Conservation (phyloP, 495 filamentous ascomycete species). For the Penicillium longicatenatum region DNA sequence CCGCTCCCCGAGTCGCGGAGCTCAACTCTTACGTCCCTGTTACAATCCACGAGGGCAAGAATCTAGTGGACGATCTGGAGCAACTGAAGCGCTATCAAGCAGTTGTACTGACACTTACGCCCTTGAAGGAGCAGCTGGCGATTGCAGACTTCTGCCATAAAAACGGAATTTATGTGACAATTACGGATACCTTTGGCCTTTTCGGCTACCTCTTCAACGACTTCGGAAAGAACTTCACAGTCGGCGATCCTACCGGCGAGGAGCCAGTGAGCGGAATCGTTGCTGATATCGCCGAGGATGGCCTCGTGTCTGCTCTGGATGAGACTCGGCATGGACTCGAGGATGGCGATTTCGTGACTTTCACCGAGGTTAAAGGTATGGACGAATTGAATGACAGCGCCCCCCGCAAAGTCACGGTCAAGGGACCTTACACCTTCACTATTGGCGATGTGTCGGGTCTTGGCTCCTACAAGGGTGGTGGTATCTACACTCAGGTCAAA, state of each 20-base stretch:
- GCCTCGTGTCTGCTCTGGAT: slow-evolving; percentile 90
- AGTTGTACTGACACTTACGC: slow-evolving; percentile 83
- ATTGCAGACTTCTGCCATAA: slow-evolving; percentile 92
- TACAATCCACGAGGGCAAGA: slow-evolving; percentile 65
- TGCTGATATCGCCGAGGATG: slow-evolving; percentile 82
- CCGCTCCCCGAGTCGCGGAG: slow-evolving; percentile 86
- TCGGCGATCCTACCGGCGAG: slow-evolving; percentile 90
- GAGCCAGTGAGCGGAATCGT: slow-evolving; percentile 86
- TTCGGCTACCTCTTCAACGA: slow-evolving; percentile 98
- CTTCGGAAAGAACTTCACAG: slow-evolving; percentile 89
- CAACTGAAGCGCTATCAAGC: slow-evolving; percentile 87
- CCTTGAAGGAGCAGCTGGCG: slow-evolving; percentile 73
- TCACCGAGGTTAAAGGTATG: slow-evolving; percentile 92
- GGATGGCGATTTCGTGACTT: slow-evolving; percentile 95
- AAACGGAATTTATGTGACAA: slow-evolving; percentile 86
- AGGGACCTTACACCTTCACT: slow-evolving; percentile 94
- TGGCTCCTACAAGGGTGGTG: slow-evolving; percentile 82
- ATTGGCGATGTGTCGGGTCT: slow-evolving; percentile 91
- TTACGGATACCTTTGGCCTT: slow-evolving; percentile 85
- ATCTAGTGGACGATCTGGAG: slow-evolving; percentile 67
- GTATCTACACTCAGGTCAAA: slow-evolving; percentile 92
- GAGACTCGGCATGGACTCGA: slow-evolving; percentile 94
- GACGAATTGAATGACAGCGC: slow-evolving; percentile 79
- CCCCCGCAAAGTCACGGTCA: slow-evolving; percentile 87
- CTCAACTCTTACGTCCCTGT: slow-evolving; percentile 96